Base-by-base conservation (phyloP, 352 stramenopile genomes). In the Phytophthora crassamura region DNA sequence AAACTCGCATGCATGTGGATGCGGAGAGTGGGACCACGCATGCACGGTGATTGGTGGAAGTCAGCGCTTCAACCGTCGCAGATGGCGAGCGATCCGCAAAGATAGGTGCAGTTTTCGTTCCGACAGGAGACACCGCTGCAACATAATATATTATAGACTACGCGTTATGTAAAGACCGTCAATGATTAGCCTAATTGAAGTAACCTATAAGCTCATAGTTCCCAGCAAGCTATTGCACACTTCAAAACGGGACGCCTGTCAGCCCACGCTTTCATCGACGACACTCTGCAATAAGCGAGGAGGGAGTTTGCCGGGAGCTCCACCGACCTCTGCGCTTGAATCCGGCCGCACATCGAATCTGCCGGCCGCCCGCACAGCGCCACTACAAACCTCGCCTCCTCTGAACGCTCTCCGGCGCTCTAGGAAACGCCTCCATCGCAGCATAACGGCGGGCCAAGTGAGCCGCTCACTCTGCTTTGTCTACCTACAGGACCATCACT, bases 141-240 rank as follows among this genome's bases (percentile, higher is more conserved):
- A 32, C 28, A 6, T 28, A 9, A 16, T 0, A 7, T 6, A 10
- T 50, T 33, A 54, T 25, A n/a, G 22, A 7, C 14, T 8, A 11
- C 36, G 35, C 56, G 56, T 46, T 12, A 5, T 16, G 22, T 38
- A 56, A 56, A 50, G 50, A 67, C 51, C 34, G 40, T 25, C 30
- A 49, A 4, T 39, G 22, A 32, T 32, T 32, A 6, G 28, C 4
- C 28, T 32, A 32, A 32, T 32, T 32, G 5, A 32, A 32, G 28
- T 32, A 8, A 7, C 6, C 5, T 9, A 32, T 32, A 9, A 25
- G 22, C 22, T 25, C 22, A 25, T 25, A 1, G 2, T 25, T 25
- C 22, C 22, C 22, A 25, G 3, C 22, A 1, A 25, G 28, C 28
- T 32, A 32, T 32, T 32, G 28, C 28, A 32, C 28, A 32, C 28